Percentiles rank a stretch among this genome's conserved stretches.
These are phyloP conservation scores for Cutaneotrichosporon mucoides DNA, from an alignment of 1,284 basidiomycete genomes.

Conservation along the genomic window DNA sequence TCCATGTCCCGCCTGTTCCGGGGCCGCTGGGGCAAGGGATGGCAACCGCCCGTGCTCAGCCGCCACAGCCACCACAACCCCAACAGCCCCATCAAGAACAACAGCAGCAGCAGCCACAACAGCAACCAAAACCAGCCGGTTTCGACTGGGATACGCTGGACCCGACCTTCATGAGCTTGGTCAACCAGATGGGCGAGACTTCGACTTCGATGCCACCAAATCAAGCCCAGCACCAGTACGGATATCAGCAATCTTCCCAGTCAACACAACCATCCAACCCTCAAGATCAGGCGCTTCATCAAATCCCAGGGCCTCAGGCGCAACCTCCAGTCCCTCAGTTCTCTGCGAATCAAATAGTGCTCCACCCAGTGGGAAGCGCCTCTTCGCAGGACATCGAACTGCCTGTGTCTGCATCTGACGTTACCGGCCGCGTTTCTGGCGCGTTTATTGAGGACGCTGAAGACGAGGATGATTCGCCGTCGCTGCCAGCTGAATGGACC, in stretches of 20 bases:
- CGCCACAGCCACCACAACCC: background rate
- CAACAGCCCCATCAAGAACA: background rate
- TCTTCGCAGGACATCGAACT: background rate
- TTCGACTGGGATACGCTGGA: conserved; percentile 40
- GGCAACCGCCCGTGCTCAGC: background rate
- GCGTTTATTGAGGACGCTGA: background rate
- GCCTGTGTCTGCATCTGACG: background rate
- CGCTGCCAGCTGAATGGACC: background rate
- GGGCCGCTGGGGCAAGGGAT: background rate
- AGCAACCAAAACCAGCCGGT: background rate
- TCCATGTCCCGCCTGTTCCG: background rate
- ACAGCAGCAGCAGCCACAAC: background rate
- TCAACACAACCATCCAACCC: no score
- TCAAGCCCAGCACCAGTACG: background rate
- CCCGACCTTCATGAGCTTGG: conserved; percentile 31
- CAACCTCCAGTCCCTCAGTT: background rate
- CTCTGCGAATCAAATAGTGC: background rate
- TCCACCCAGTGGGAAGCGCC: background rate
- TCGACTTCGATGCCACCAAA: background rate
- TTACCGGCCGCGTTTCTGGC: background rate
- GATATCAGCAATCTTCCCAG: background rate
- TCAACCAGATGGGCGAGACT: conserved; percentile 23
- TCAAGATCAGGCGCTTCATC: no score
- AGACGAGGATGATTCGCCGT: background rate
- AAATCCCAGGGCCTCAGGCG: no score